Base-by-base conservation (phyloP, 1,139 yeast species). In the Taphrina confusa region DNA sequence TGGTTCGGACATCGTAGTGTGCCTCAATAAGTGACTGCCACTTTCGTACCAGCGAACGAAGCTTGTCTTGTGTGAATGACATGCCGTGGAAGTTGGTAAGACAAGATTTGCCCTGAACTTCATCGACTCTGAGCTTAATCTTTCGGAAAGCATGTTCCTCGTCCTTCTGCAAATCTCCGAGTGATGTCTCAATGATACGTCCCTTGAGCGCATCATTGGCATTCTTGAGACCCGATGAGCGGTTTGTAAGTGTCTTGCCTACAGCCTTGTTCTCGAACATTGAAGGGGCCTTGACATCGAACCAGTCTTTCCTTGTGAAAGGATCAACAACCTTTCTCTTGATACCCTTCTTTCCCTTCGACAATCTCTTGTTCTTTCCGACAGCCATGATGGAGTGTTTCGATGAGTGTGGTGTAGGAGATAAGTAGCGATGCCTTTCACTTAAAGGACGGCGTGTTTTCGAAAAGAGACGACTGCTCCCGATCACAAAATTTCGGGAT, bases 251-350 rank as follows among this genome's bases (percentile, higher is more conserved):
- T 70, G 96, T 88, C 85, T 87, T 87, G 78, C 96, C 96, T 74
- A 87, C 95, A 74, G 86, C 85, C 79, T 95, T 86, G 85, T 85
- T 85, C 78, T 87, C 95, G 73, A 87, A 88, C 72, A 95, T 87
- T 74, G 95, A 83, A 74, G 96, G 96, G 69, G 96, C 96, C 82
- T 88, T 87, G 80, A 88, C 85, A 78, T 85, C 91, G 78, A 81
- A 88, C 96, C 96, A 61, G 74, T 87, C 95, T 82, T 88, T 88
- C 78, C 87, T 86, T 84, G 92, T 81, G 88, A 87, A 87, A 75
- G 95, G 95, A 83, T 87, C 95, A 71, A 87, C 91, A 76, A 84
- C 89, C 85, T 84, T 87, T 91, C 87, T 88, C 94, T 88, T 88
- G 78, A 86, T 78, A 75, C 95, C 95, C 81, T 87, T 88, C 89